Base-by-base conservation (phyloP, 202 grass and related monocot genomes). In the Elaeis oleifera region DNA sequence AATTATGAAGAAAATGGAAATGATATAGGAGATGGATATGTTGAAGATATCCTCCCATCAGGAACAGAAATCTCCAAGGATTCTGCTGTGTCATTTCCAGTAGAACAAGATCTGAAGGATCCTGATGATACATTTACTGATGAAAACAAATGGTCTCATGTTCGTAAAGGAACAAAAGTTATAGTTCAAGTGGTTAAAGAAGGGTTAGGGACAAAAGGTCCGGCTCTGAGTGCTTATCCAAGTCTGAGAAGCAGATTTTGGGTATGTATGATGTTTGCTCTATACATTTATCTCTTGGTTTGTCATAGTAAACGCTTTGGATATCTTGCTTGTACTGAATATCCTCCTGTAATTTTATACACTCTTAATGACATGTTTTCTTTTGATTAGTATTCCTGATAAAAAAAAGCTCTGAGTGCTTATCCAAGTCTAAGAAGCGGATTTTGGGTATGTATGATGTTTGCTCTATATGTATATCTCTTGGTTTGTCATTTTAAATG, bases 141-240 rank as follows among this genome's bases (percentile, higher is more conserved):
- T 71, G 75, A 69, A 76, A 85, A 73, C 68, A 84, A 77, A 21
- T 90, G 91, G 91, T 73, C 65, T 69, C 77, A 91, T 74, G 81
- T 96, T 76, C 84, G 73, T 58, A 82, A 85, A 74, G 91, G 91
- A 28, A 89, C 91, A 59, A 89, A 89, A 83, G 66, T 96, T 63
- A 65, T 96, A 78, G 91, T 90, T 83, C 91, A 96, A 85, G 87
- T 96, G 74, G 74, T 89, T 65, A 96, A 91, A 84, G 91, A 96
- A 74, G 91, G 79, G 61, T 79, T 96, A 64, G 84, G 84, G 50
- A 81, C 76, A 2, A 96, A 96, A 80, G 84, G 87, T 74, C 91
- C 91, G 0, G 86, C 71, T 32, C 76, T 96, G n/a, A 91, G 78
- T 67, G 84, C 91, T 64, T 90, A 90, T 85, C 87, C 91, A 63